A percentile compares a stretch with the other conserved stretches of the same genome.
Conservation (phyloP, 1,284 basidiomycete species). For the Fistulinella cinereoalba region DNA sequence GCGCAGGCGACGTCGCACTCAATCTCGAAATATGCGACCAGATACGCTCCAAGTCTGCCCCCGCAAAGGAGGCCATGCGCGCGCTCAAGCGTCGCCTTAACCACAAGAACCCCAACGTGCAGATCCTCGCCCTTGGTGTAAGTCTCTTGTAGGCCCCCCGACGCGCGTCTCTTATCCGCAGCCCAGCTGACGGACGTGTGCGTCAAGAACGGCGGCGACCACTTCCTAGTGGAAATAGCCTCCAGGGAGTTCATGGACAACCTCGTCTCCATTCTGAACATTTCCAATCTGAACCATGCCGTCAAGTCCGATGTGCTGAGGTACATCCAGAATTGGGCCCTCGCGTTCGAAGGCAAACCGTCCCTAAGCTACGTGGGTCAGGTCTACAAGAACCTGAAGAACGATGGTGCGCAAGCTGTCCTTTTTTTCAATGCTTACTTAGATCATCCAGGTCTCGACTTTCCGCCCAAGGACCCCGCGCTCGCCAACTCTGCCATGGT, state of each 20-base stretch:
- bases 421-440: background rate
- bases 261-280: conserved; percentile 77
- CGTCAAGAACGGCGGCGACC: conserved; percentile 97
- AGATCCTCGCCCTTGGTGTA: conserved; percentile 83
- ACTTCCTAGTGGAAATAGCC: conserved; percentile 81
- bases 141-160: conserved; percentile 30
- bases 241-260: conserved; percentile 94
- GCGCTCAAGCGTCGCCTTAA: conserved; percentile 84
- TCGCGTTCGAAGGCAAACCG: conserved; percentile 83
- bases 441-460: conserved; percentile 62
- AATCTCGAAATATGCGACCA: conserved; percentile 97
- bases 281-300: conserved; percentile 72
- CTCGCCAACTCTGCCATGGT: conserved; percentile 77
- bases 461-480: conserved; percentile 77
- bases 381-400: conserved; percentile 75
- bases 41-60: conserved; percentile 88
- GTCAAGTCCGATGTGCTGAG: conserved; percentile 82
- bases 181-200: conserved; percentile 85
- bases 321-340: conserved; percentile 89
- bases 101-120: conserved; percentile 96
- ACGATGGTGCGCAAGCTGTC: conserved; percentile 55
- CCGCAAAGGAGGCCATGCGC: conserved; percentile 85
- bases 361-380: conserved; percentile 75
- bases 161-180: conserved; percentile 11
- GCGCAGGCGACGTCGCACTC: conserved; percentile 86